Percentiles rank a stretch among this genome's conserved stretches.
Conservation (phyloP, 2,329 filamentous ascomycete genomes). For the Dactylonectria estremocensis region DNA sequence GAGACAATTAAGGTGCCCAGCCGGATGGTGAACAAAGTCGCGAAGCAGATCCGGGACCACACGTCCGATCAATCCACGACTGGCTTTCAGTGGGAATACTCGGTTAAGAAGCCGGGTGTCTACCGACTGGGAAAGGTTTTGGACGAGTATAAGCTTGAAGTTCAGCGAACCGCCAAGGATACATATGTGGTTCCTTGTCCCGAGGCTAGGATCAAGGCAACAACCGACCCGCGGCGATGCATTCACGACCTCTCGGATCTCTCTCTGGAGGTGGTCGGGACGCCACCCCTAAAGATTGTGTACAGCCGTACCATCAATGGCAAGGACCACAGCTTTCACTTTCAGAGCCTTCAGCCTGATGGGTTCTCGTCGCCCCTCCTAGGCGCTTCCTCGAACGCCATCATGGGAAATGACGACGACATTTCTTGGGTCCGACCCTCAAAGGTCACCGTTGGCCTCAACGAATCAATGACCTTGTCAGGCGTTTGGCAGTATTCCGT, state of each 20-base stretch:
- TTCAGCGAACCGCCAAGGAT: constrained; percentile 82
- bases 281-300: constrained; percentile 90
- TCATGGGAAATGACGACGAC: constrained; percentile 76
- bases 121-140: constrained; percentile 89
- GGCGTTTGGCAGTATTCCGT: constrained; percentile 93
- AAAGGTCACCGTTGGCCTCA: constrained; percentile 84
- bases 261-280: constrained; percentile 86
- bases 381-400: constrained; percentile 71
- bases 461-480: constrained; percentile 86
- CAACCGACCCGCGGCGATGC: constrained; percentile 78
- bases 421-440: constrained; percentile 86
- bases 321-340: constrained; percentile 86
- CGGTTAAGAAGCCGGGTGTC: constrained; percentile 87
- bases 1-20: constrained; percentile 84
- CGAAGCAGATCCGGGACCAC: constrained; percentile 77
- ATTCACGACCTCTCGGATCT: constrained; percentile 90
- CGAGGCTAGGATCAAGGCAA: constrained; percentile 78
- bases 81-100: constrained; percentile 79
- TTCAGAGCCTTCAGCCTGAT: constrained; percentile 94
- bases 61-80: constrained; percentile 73
- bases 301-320: constrained; percentile 92
- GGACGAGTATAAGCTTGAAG: constrained; percentile 94
- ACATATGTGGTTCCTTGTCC: constrained; percentile 91
- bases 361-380: constrained; percentile 84
- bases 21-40: constrained; percentile 82